Conservation (phyloP, 169 alveolate genomes). For the Cryptosporidium muris region DNA sequence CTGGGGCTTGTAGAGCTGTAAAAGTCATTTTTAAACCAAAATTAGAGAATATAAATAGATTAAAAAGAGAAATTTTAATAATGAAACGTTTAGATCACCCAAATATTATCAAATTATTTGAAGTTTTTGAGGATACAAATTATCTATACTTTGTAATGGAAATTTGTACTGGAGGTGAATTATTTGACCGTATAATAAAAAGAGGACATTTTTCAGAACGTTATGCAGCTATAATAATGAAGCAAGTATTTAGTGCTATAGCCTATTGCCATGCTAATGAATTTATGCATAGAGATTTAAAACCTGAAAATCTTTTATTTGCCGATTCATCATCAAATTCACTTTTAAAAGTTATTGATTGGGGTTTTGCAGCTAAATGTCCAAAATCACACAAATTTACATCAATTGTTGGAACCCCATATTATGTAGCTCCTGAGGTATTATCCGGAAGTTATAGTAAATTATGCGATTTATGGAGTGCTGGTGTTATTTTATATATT, state of each 20-base stretch:
- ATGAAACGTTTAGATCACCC: slow-evolving; percentile 80
- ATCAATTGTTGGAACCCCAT: slow-evolving; percentile 92
- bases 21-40: slow-evolving; percentile 85
- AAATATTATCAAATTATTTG: slow-evolving; percentile 73
- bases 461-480: slow-evolving; percentile 93
- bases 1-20: slow-evolving; percentile 86
- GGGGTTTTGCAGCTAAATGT: slow-evolving; percentile 92
- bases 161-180: slow-evolving; percentile 72
- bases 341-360: slow-evolving; percentile 91
- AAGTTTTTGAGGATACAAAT: slow-evolving; percentile 68
- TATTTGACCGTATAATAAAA: slow-evolving; percentile 62
- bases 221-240: slow-evolving; percentile 90
- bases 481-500: slow-evolving; percentile 89
- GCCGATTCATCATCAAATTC: slow-evolving; percentile 83
- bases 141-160: slow-evolving; percentile 68
- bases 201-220: slow-evolving; percentile 82
- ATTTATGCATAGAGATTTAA: slow-evolving; percentile 89
- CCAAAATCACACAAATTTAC: slow-evolving; percentile 84
- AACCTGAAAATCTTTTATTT: slow-evolving; percentile 88
- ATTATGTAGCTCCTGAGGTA: slow-evolving; percentile 96
- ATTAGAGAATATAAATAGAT: slow-evolving; percentile 85
- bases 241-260: slow-evolving; percentile 91
- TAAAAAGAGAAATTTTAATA: slow-evolving; percentile 87
- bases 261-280: slow-evolving; percentile 89
- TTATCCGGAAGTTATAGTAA: slow-evolving; percentile 90